A percentile compares a stretch with the other conserved stretches of the same genome.
phyloP scores from a whole-genome alignment of 768 basidiomycete genomes.

The Kwoniella mangroviensis region DNA sequence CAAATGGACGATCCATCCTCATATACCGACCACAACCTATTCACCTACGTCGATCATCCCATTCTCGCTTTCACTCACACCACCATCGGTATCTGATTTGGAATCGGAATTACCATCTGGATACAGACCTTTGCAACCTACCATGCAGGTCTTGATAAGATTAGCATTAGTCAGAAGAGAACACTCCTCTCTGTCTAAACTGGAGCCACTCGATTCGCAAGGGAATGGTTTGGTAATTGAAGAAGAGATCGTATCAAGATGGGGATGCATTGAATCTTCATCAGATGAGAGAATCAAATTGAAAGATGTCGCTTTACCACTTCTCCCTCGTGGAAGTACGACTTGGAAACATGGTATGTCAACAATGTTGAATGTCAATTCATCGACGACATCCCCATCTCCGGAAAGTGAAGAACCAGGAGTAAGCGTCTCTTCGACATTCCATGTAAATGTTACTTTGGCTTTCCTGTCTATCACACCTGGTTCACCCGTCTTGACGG shows the following conservation, averaged over 20 bases:
- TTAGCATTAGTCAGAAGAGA: conserved; percentile 43
- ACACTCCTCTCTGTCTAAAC: conserved; percentile 29
- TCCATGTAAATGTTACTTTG: conserved; percentile 40
- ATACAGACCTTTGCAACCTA: neutral
- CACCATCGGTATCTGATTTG: conserved; percentile 20
- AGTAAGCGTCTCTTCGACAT: conserved; percentile 47
- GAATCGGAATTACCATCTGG: conserved; percentile 7
- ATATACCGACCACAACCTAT: conserved; percentile 48
- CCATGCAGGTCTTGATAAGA: conserved; percentile 38
- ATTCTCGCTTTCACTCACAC: conserved; percentile 37
- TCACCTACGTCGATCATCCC: conserved; percentile 50
- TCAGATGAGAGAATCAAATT: conserved; percentile 22
- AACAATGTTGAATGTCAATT: conserved; percentile 43
- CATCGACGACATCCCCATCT: conserved; percentile 4
- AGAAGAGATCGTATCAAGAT: conserved; percentile 37
- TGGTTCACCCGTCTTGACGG: conserved; percentile 3
- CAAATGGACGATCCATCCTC: conserved; percentile 45
- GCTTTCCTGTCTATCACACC: conserved; percentile 39
- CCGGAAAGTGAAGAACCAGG: conserved; percentile 17
- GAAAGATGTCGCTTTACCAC: conserved; percentile 30
- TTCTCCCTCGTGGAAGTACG: conserved; percentile 21
- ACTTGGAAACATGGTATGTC: conserved; percentile 48
- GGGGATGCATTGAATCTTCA: conserved; percentile 34
- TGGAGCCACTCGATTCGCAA: conserved; percentile 23
- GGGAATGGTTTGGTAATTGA: conserved; percentile 41